phyloP scores from a whole-genome alignment of 1,284 basidiomycete species.

The Lignosus rhinocerotis region DNA sequence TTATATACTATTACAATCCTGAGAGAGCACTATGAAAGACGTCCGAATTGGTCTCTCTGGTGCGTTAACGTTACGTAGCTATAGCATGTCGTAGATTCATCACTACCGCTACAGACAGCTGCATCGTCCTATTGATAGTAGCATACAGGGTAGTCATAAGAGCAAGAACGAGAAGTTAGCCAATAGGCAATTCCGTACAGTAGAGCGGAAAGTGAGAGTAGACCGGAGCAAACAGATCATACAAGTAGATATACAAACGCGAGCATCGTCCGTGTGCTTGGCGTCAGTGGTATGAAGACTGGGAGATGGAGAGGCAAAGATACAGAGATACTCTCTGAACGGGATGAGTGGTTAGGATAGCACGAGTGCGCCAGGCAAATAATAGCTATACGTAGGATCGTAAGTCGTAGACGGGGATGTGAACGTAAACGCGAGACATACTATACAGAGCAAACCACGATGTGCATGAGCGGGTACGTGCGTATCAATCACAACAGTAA shows the following conservation, averaged over 20 bases:
- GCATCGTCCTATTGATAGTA: constrained; percentile 2
- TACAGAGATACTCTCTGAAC: no score
- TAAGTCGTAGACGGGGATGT: background rate
- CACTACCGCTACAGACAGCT: constrained; percentile 7
- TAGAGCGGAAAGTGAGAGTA: background rate
- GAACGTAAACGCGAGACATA: background rate
- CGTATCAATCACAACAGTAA: background rate
- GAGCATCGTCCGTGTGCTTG: constrained; percentile 5
- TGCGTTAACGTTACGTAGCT: background rate
- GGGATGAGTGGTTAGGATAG: background rate
- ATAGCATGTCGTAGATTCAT: constrained; percentile 1
- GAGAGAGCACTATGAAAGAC: no score
- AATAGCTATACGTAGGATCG: background rate
- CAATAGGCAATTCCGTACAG: background rate
- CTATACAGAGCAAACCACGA: constrained; percentile 1
- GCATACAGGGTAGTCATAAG: background rate
- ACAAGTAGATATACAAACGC: constrained; percentile 5
- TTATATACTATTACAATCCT: no score
- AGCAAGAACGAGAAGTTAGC: background rate
- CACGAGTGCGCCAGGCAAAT: background rate
- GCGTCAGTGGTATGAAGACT: background rate
- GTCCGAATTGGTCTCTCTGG: background rate
- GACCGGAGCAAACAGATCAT: background rate
- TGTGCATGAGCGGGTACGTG: background rate
- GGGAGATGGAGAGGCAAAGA: background rate